A percentile compares a stretch with the other conserved stretches of the same genome.
phyloP scores from a whole-genome alignment of 1,284 basidiomycete species.

The Coniferiporia weirii region DNA sequence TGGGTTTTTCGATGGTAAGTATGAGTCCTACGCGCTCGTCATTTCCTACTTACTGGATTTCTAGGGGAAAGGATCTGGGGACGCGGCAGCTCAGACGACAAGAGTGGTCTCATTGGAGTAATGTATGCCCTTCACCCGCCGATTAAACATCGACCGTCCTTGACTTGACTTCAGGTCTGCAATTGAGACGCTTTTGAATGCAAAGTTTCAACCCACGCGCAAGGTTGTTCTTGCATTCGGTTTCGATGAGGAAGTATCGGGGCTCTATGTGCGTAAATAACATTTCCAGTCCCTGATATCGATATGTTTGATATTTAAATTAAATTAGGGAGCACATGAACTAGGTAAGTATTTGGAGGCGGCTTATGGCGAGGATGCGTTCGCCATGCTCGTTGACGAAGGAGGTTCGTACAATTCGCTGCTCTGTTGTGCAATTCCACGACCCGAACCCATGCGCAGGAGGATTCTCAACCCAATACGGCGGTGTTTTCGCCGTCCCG shows the following conservation, averaged over 20 bases:
- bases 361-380: slow-evolving; percentile 47
- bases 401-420: slow-evolving; percentile 27
- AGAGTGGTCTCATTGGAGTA: slow-evolving; percentile 33
- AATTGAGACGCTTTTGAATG: slow-evolving; percentile 34
- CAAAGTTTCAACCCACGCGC: slow-evolving; percentile 33
- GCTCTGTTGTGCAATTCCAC: background rate
- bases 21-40: background rate
- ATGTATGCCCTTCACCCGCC: slow-evolving; percentile 21
- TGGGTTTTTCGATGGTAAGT: slow-evolving; percentile 35
- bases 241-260: slow-evolving; percentile 48
- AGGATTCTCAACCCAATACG: slow-evolving; percentile 21
- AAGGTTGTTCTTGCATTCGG: slow-evolving; percentile 43
- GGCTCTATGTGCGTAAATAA: slow-evolving; percentile 33
- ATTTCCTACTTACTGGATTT: background rate
- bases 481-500: slow-evolving; percentile 30
- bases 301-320: background rate
- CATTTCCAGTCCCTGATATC: background rate
- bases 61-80: slow-evolving; percentile 34
- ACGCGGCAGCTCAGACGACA: slow-evolving; percentile 36
- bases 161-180: slow-evolving; percentile 25
- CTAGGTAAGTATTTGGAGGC: slow-evolving; percentile 36
- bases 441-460: background rate
- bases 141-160: background rate
- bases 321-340: slow-evolving; percentile 29
- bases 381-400: slow-evolving; percentile 48